Base-by-base conservation (phyloP, 2,329 filamentous ascomycete species). In the Fusarium austroafricanum region DNA sequence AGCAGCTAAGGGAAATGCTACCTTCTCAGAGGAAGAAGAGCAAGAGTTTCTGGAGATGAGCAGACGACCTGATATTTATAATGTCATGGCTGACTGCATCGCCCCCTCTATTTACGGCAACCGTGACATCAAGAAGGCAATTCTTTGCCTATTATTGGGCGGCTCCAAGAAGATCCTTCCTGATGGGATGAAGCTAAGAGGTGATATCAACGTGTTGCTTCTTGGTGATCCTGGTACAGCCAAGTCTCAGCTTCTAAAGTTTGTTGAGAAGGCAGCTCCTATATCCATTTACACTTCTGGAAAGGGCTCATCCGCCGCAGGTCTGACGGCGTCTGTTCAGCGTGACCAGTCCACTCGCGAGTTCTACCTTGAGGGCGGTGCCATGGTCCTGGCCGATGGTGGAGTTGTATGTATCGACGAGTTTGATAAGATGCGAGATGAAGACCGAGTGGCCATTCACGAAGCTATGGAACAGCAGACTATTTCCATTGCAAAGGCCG, bases 381-480 rank as follows among this genome's bases (percentile, higher is more conserved):
- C 96, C 31, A 98, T 99, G 96, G 96, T 99, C 5, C 88, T 99
- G 18, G 96, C 96, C 6, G 96, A 99, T 71, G 94, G 94, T 4
- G 96, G 96, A 73, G 95, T 98, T 2, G 96, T 98, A 11, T 98
- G 96, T 79, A 99, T 99, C 73, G 96, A 99, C 76, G 96, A 99
- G 81, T 99, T 99, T 76, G 96, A 99, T 83, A 99, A 99, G 84
- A 99, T 99, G 96, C 88, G 96, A 66, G 96, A 99, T 77, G 96
- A 99, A 79, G 96, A 99, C 74, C 88, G 96, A 72, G 96, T 98
- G 9, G 96, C 96, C 3, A 99, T 99, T 71, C 96, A 99, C 84
- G 96, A 99, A 86, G 96, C 96, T 60, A 99, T 99, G 96, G 96
- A 99, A 78, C 96, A 99, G 82, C 96, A 99, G 80, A 99, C 96